Evolutionary conservation across 768 basidiomycete genomes (phyloP).

Genomic region (Royoungia palumana): DNA sequence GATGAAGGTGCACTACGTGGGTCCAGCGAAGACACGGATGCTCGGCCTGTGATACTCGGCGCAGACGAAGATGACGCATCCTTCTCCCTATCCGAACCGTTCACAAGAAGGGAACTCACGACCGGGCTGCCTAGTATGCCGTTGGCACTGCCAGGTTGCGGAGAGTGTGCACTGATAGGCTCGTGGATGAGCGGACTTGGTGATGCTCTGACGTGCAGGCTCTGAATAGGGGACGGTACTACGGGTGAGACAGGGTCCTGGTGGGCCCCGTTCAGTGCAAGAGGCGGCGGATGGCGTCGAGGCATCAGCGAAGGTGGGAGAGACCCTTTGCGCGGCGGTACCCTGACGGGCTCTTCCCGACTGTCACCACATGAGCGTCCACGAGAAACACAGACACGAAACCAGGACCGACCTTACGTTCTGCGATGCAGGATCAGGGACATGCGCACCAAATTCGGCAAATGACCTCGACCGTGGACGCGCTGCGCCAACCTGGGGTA

Average conservation of each 20-base stretch:
- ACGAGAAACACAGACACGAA: conserved; percentile 1
- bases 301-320: conserved; percentile 23
- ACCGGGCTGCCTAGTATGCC: conserved; percentile 8
- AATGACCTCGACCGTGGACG: conserved; percentile 70
- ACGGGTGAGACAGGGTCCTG: conserved; percentile 7
- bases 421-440: not conserved
- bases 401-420: conserved; percentile 18
- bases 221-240: conserved; percentile 39
- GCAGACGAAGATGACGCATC: conserved; percentile 12
- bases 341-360: conserved; percentile 21
- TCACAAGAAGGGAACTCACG: conserved; percentile 10
- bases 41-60: not conserved
- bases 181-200: conserved; percentile 37
- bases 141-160: conserved; percentile 7
- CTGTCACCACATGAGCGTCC: conserved; percentile 1
- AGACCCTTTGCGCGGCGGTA: conserved; percentile 4
- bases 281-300: conserved; percentile 18
- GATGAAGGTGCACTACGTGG: conserved; percentile 10
- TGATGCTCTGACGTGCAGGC: conserved; percentile 28
- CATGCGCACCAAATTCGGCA: conserved; percentile 57
- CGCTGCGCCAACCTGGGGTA: conserved; percentile 48
- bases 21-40: conserved; percentile 14
- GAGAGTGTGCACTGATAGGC: not conserved
- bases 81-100: conserved; percentile 18
- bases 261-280: conserved; percentile 9